Evolutionary conservation across 257 asterid genomes (phyloP).

Genomic region (Apocynum venetum): DNA sequence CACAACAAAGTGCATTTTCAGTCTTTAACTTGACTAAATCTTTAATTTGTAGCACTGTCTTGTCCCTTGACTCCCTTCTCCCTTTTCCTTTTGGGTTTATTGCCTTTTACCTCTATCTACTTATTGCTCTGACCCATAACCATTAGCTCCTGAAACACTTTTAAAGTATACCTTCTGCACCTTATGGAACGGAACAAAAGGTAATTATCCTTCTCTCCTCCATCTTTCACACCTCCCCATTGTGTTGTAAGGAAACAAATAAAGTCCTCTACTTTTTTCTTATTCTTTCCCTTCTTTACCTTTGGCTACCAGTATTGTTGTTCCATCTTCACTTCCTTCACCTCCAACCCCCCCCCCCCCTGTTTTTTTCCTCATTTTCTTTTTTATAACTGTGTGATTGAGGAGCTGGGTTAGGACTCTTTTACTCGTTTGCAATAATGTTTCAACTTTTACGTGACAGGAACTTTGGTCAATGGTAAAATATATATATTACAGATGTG

Average conservation of each 20-base stretch:
- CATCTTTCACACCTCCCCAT: no score
- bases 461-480: neutral
- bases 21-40: no score
- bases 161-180: neutral
- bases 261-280: neutral
- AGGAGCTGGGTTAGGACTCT: neutral
- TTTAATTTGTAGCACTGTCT: no score
- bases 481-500: neutral
- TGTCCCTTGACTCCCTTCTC: no score
- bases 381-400: neutral
- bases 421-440: no score
- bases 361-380: neutral
- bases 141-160: neutral
- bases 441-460: no score
- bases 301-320: neutral
- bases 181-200: neutral
- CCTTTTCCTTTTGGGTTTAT: no score
- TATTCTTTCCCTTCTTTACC: neutral
- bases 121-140: neutral
- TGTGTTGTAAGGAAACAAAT: no score
- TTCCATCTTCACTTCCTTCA: neutral
- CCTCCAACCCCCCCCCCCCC: neutral
- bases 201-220: no score
- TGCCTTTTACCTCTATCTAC: neutral
- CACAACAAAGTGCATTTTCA: neutral